phyloP scores from a whole-genome alignment of 176 grass and related monocot genomes.

The Pontederia crassipes region DNA sequence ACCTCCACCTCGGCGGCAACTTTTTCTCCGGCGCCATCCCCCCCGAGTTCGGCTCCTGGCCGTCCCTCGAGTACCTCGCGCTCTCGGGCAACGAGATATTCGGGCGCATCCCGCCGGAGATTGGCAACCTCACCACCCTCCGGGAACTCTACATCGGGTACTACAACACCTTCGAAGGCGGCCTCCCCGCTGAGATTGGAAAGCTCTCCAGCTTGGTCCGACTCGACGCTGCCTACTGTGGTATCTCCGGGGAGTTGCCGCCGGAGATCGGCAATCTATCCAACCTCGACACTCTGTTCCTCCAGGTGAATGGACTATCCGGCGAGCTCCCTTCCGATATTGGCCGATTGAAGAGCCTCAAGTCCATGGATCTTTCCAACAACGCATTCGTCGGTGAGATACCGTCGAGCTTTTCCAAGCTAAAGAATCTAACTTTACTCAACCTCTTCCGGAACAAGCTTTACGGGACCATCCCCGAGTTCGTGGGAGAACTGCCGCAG shows the following conservation, averaged over 20 bases:
- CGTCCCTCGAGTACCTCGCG: conserved; percentile 34
- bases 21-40: conserved; percentile 52
- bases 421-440: conserved; percentile 59
- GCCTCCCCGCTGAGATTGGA: conserved; percentile 44
- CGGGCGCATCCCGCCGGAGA: conserved; percentile 42
- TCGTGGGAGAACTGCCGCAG: conserved; percentile 13
- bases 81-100: conserved; percentile 55
- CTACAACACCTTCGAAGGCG: conserved; percentile 44
- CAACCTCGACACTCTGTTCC: conserved; percentile 40
- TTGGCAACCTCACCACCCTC: conserved; percentile 54
- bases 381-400: conserved; percentile 62
- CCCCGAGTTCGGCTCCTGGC: conserved; percentile 34
- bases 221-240: conserved; percentile 42
- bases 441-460: conserved; percentile 9
- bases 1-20: conserved; percentile 59
- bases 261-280: conserved; percentile 43
- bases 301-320: conserved; percentile 53
- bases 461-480: conserved; percentile 14
- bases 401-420: conserved; percentile 49
- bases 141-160: conserved; percentile 54
- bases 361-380: conserved; percentile 42
- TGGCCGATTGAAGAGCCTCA: conserved; percentile 29
- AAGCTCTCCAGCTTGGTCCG: conserved; percentile 45
- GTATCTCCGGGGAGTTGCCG: conserved; percentile 47
- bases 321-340: conserved; percentile 44